Conservation (phyloP, 441 rosid species). For the Eutrema salsugineum region DNA sequence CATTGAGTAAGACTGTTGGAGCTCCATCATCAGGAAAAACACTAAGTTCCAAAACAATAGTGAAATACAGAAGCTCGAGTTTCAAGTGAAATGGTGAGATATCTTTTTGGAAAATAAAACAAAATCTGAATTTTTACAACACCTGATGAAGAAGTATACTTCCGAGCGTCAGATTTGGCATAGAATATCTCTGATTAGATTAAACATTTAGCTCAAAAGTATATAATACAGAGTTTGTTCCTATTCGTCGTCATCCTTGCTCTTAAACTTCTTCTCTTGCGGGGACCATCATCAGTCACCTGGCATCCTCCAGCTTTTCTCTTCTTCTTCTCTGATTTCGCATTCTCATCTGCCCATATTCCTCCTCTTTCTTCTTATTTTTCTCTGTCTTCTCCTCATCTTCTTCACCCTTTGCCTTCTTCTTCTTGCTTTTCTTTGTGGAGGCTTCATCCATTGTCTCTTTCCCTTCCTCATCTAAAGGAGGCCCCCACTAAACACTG, state of each 20-base stretch:
- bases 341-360: conserved; percentile 25
- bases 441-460: conserved; percentile 40
- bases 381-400: conserved; percentile 32
- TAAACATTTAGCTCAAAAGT: background rate
- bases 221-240: conserved; percentile 13
- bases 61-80: too few relatives aligned
- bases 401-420: conserved; percentile 54
- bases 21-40: too few relatives aligned
- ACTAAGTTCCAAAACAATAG: too few relatives aligned
- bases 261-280: conserved; percentile 33
- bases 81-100: too few relatives aligned
- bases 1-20: too few relatives aligned
- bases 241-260: conserved; percentile 21
- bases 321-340: conserved; percentile 30
- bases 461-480: conserved; percentile 52
- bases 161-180: too few relatives aligned
- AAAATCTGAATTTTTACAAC: too few relatives aligned
- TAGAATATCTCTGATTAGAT: too few relatives aligned
- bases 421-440: conserved; percentile 79
- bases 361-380: conserved; percentile 33
- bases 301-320: conserved; percentile 24
- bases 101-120: too few relatives aligned
- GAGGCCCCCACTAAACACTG: conserved; percentile 17
- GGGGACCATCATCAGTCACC: conserved; percentile 16
- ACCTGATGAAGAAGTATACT: too few relatives aligned